These are phyloP conservation scores for Dryadomyces quercus-mongolicae DNA, from an alignment of 2,329 filamentous ascomycete species.

Conservation along the genomic window DNA sequence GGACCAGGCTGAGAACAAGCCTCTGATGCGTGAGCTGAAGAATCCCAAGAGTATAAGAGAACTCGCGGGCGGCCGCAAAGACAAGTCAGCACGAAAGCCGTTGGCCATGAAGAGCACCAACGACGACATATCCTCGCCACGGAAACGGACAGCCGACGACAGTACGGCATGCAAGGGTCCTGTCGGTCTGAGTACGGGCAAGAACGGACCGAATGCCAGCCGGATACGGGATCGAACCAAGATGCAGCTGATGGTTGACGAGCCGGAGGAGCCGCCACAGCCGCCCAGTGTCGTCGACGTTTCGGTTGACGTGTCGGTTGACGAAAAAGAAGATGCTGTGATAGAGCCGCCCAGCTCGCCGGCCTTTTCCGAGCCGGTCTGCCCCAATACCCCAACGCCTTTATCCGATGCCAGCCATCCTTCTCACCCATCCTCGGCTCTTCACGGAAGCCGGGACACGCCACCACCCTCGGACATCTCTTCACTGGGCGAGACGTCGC, in stretches of 20 bases:
- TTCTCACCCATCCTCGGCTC: constrained; percentile 19
- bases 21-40: constrained; percentile 15
- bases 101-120: constrained; percentile 48
- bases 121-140: constrained; percentile 45
- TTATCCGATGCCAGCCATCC: constrained; percentile 19
- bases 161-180: background rate
- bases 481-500: constrained; percentile 41
- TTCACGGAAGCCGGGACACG: constrained; percentile 32
- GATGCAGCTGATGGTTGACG: constrained; percentile 17
- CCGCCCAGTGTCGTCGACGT: background rate
- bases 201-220: constrained; percentile 2
- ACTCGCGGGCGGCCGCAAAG: constrained; percentile 27
- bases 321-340: background rate
- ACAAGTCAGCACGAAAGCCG: constrained; percentile 29
- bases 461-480: constrained; percentile 49
- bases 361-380: background rate
- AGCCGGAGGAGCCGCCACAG: constrained; percentile 12
- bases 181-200: constrained; percentile 3
- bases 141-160: constrained; percentile 28
- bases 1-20: constrained; percentile 9
- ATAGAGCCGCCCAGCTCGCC: background rate
- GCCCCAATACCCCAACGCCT: constrained; percentile 8
- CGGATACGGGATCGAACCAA: constrained; percentile 9
- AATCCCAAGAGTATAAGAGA: constrained; percentile 34
- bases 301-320: background rate